phyloP scores from a whole-genome alignment of 2,329 filamentous ascomycete genomes.

The Fusarium sp. region DNA sequence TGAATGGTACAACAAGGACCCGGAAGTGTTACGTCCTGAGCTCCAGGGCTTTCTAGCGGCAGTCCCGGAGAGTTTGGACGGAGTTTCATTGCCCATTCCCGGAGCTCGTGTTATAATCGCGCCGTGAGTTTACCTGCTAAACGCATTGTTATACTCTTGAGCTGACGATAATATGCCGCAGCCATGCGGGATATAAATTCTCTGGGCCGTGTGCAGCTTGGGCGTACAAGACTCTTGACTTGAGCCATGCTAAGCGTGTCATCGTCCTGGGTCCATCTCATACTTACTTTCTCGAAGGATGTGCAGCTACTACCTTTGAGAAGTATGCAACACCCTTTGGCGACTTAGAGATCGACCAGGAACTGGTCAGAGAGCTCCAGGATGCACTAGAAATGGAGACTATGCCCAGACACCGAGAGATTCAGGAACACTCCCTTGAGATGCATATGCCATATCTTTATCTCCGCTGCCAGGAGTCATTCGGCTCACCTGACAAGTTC shows the following conservation, averaged over 20 bases:
- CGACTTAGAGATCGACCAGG: constrained; percentile 72
- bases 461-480: constrained; percentile 72
- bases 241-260: constrained; percentile 84
- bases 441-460: constrained; percentile 97
- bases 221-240: constrained; percentile 90
- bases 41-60: constrained; percentile 80
- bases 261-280: constrained; percentile 96
- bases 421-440: constrained; percentile 91
- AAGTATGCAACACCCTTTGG: constrained; percentile 82
- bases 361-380: constrained; percentile 63
- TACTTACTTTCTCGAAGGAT: constrained; percentile 81
- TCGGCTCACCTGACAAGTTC: constrained; percentile 64
- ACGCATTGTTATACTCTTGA: accelerated
- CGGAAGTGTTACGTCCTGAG: constrained; percentile 70
- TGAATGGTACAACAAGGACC: constrained; percentile 82
- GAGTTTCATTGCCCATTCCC: constrained; percentile 70
- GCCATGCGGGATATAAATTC: constrained; percentile 93
- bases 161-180: constrained; percentile 51
- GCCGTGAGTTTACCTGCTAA: constrained; percentile 71
- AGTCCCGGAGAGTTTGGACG: constrained; percentile 75
- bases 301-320: constrained; percentile 79
- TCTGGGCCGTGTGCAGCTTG: constrained; percentile 93
- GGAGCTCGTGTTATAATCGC: constrained; percentile 89
- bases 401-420: constrained; percentile 76
- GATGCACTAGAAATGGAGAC: constrained; percentile 51